Evolutionary conservation across 306 rosid genomes (phyloP).

Genomic region (Malus sylvestris): DNA sequence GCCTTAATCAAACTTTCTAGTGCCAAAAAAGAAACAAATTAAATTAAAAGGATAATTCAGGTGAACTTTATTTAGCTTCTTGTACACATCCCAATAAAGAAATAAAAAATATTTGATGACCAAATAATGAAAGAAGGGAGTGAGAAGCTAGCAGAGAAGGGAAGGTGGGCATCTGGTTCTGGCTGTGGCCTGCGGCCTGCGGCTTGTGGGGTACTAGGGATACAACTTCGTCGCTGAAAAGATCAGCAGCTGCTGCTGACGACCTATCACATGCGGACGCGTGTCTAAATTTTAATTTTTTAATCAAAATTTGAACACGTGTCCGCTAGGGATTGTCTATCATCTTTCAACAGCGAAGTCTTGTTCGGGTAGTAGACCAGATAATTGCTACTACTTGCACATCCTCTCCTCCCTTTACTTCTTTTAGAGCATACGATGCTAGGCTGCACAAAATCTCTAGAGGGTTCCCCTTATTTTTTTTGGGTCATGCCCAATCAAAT

Average conservation of each 20-base stretch:
- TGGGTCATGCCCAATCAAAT: constrained; percentile 2
- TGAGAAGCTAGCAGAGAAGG: not conserved
- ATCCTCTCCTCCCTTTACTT: not conserved
- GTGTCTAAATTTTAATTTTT: no score
- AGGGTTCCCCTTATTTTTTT: constrained; percentile 8
- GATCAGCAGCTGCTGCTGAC: no score
- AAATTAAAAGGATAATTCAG: not conserved
- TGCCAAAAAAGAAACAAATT: not conserved
- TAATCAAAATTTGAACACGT: no score
- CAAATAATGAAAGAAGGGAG: not conserved
- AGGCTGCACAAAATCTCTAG: constrained; percentile 1
- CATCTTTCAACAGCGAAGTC: no score
- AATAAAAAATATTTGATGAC: not conserved
- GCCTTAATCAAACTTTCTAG: not conserved
- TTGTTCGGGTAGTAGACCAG: not conserved
- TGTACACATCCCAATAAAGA: constrained; percentile 6
- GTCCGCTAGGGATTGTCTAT: accelerated
- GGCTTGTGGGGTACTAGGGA: not conserved
- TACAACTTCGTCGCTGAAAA: no score
- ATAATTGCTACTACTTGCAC: not conserved
- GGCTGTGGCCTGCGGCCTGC: not conserved
- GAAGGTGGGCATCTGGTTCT: not conserved
- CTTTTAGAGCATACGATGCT: constrained; percentile 19
- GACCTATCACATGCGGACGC: no score
- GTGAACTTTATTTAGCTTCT: constrained; percentile 3